Percentiles rank a stretch among this genome's conserved stretches.
These are phyloP conservation scores for Metschnikowia vanudenii DNA, from an alignment of 805 yeast genomes.

Conservation along the genomic window DNA sequence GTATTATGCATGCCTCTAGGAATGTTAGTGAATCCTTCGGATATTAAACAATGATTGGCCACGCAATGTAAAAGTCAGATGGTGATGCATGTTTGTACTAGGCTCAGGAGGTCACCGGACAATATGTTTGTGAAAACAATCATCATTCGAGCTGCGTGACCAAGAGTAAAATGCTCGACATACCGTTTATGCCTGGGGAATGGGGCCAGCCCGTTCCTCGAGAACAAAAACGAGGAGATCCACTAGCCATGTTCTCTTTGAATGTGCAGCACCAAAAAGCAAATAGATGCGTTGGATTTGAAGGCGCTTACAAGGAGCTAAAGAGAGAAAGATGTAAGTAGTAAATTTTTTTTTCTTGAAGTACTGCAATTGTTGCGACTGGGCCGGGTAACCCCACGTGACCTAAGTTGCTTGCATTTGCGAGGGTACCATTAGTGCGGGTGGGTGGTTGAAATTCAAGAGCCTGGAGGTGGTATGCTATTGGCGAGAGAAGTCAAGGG, in stretches of 20 bases:
- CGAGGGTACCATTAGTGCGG: too few species aligned
- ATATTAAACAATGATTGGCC: neutral
- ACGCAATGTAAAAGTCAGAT: conserved; percentile 56
- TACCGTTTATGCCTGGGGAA: conserved; percentile 3
- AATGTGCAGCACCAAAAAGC: neutral
- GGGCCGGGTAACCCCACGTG: conserved; percentile 5
- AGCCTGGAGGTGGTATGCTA: too few species aligned
- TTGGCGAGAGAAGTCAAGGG: too few species aligned
- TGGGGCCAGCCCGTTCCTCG: neutral
- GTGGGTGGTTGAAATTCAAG: too few species aligned
- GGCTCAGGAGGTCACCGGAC: conserved; percentile 70
- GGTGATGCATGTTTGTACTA: conserved; percentile 93
- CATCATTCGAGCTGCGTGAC: conserved; percentile 18
- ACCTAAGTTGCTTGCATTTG: too few species aligned
- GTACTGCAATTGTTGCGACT: conserved; percentile 2
- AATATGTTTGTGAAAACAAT: conserved; percentile 22
- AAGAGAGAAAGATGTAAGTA: neutral
- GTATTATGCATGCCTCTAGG: too few species aligned
- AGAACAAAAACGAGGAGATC: conserved; percentile 1
- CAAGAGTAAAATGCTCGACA: conserved; percentile 3
- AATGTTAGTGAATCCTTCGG: conserved; percentile 4
- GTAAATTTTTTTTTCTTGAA: neutral
- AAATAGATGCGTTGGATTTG: too few species aligned
- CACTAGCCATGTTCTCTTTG: neutral
- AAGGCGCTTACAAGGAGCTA: too few species aligned